Evolutionary conservation across 768 basidiomycete species (phyloP), one percentile per base, ranked within the genome.

Genomic region (Tylopilus intermedius): DNA sequence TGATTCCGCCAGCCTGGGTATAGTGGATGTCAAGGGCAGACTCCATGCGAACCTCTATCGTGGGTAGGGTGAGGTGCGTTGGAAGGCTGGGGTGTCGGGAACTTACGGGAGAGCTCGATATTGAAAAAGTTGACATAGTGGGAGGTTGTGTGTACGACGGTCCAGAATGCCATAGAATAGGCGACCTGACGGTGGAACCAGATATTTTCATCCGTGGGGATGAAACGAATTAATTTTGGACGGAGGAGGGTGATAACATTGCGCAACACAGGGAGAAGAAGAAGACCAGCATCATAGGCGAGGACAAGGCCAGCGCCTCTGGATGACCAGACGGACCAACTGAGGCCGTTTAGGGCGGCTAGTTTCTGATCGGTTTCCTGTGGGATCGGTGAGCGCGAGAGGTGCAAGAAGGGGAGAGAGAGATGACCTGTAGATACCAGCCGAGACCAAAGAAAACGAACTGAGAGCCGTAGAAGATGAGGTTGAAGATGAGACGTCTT

Each of bases 161-260:
- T 73, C 86, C 88, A 94, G 74, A 95, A 94, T 3, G 90, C 86
- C 81, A 94, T 84, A 7, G 88, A 89, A 69, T 96, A 97, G 15
- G 94, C 94, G 41, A 95, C 89, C 65, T 94, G 92, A 52, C 91
- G 77, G 70, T 96, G 93, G 78, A 89, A 93, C 94, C 93, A 94
- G 64, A 95, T 87, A 60, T 90, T 91, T 74, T 95, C 93, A 68
- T 97, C 94, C 53, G 88, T 86, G 14, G 93, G 93, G 76, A 95
- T 84, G 51, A 89, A 72, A 81, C 88, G 87, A n/a, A 81, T 71
- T 43, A 95, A 63, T 59, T 76, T 81, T 18, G 93, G 94, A 33
- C 94, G 86, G 58, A 94, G 71, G 57, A 90, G 70, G 54, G 89
- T 87, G 67, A 95, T 82, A 64, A 91, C 72, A 67, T 94, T 94